These are phyloP conservation scores for Myxozyma melibiosi DNA, from an alignment of 805 yeast species.

Conservation along the genomic window DNA sequence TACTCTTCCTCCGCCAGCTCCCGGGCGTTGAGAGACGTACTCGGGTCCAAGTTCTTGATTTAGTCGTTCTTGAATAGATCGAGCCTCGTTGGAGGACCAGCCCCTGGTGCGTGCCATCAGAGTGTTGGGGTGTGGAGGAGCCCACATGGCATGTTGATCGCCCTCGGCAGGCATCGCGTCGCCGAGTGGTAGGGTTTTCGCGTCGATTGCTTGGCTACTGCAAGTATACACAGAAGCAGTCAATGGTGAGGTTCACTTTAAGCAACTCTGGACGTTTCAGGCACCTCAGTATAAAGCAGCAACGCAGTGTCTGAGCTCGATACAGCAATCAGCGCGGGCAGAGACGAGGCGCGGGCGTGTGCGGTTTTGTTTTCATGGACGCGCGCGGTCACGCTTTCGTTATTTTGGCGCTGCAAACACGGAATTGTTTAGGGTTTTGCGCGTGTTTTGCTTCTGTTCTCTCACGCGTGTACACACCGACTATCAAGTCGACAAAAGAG, in stretches of 20 bases:
- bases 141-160: constrained; percentile 21
- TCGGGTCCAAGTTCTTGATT: constrained; percentile 58
- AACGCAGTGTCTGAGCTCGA: no score
- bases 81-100: constrained; percentile 33
- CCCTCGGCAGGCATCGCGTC: constrained; percentile 27
- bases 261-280: no score
- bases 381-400: constrained; percentile 14
- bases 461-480: constrained; percentile 4
- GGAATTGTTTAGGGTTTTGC: neutral
- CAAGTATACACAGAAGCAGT: no score
- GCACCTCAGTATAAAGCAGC: no score
- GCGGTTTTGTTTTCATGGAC: constrained; percentile 1
- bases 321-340: no score
- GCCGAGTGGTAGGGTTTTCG: no score
- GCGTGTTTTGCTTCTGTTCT: neutral
- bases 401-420: neutral
- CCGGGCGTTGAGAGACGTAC: constrained; percentile 61
- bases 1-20: constrained; percentile 56
- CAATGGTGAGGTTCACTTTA: no score
- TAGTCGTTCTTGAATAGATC: constrained; percentile 36
- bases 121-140: constrained; percentile 8
- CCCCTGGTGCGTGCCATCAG: constrained; percentile 2
- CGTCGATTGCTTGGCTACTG: no score
- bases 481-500: neutral
- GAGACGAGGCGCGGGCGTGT: no score